These are phyloP conservation scores for Coleophoma eucalyptorum DNA, from an alignment of 2,329 filamentous ascomycete species.

Conservation along the genomic window DNA sequence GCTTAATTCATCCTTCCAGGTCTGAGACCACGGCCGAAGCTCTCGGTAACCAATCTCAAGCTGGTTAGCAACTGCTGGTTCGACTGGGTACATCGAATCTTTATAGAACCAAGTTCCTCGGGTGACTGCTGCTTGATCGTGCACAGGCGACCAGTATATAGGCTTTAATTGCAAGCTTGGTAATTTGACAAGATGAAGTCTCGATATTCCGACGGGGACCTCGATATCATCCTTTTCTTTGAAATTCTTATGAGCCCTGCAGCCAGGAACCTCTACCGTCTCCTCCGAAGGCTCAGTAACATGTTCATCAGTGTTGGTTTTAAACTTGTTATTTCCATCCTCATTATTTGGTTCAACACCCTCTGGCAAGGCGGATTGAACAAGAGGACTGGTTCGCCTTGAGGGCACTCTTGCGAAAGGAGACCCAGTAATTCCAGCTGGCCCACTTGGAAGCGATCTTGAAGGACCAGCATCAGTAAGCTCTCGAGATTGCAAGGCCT, in stretches of 20 bases:
- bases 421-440: conserved; percentile 39
- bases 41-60: conserved; percentile 88
- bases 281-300: conserved; percentile 13
- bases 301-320: background rate
- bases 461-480: background rate
- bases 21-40: conserved; percentile 82
- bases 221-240: conserved; percentile 34
- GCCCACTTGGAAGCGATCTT: conserved; percentile 1
- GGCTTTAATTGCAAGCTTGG: conserved; percentile 86
- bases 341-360: conserved; percentile 1
- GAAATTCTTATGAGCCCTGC: conserved; percentile 25
- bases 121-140: conserved; percentile 78
- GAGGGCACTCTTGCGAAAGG: conserved; percentile 41
- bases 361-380: background rate
- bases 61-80: conserved; percentile 82
- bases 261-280: conserved; percentile 14
- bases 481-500: background rate
- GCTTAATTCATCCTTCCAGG: conserved; percentile 86
- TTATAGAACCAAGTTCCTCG: conserved; percentile 97
- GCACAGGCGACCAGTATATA: conserved; percentile 95
- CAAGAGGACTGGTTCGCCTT: conserved; percentile 7
- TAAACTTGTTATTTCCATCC: background rate
- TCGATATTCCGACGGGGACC: conserved; percentile 84
- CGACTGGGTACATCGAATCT: conserved; percentile 89
- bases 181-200: conserved; percentile 82